Base-by-base conservation (phyloP, 257 asterid species). In the Cruciata laevipes region DNA sequence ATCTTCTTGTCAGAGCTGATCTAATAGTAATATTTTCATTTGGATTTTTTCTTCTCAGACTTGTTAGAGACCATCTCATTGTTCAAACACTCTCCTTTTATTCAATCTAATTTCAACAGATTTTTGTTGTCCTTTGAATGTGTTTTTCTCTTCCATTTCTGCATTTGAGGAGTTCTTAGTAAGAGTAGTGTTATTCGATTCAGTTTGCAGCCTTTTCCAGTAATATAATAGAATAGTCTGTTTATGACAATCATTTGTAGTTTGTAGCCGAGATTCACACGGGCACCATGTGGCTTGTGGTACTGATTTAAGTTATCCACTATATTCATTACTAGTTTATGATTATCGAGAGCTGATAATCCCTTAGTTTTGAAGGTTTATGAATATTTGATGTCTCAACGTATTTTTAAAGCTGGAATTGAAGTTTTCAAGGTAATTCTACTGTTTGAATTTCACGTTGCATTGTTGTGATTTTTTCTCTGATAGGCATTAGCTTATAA, bases 1-100 rank as follows among this genome's bases (percentile, higher is more conserved):
- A 31, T 60, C 61, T 66, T 64, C 77, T 63, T 56, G 59, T 68
- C 66, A 44, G 24, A 57, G 37, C 75, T n/a, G 65, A 38, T 38
- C 20, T 38, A 2, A 31, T 60, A 47, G 55, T 47, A 3, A 55
- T 40, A 11, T 61, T 32, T 30, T 61, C 38, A 61, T 61, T 32
- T 61, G 66, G 23, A 38, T 18, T 33, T 30, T n/a, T 13, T 25
- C 30, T 61, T 53, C 30, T 21, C 25, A 21, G 60, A 7, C 14
- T 7, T n/a, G 31, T 56, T 60, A 60, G 20, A 31, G 33, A 60
- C 40, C 65, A 17, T 59, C 38, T 13, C 64, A 30, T 60, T 60
- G 21, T 27, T 60, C 11, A 60, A 11, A 1, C 14, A 4, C 1
- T 53, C 18, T n/a, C 12, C 30, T 13, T 37, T 12, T 12, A 30